Base-by-base conservation (phyloP, 2,329 filamentous ascomycete genomes). In the Colletotrichum sp. region DNA sequence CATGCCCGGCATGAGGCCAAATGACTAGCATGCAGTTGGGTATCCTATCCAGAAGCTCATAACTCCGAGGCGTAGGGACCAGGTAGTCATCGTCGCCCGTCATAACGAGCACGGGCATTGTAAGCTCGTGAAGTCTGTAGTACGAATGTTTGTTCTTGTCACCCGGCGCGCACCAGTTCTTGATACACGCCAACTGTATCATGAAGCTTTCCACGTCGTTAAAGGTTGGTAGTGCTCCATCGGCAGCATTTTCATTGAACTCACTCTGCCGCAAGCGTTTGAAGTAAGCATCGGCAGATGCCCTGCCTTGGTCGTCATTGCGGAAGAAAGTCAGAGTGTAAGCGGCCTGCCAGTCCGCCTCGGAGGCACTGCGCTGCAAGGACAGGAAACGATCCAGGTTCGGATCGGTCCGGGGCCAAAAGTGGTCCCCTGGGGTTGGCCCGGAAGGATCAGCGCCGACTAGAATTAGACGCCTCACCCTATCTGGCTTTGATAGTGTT, bases 71-170 rank as follows among this genome's bases (percentile, higher is more conserved):
- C 2, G 70, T 72, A 8, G 70, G 70, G 15, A 72, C 70, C 8
- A 72, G 34, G 13, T 69, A 68, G 51, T 72, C 70, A 18, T 72
- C 66, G 7, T 72, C 70, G 29, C 70, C 70, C 7, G 64, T 72
- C 70, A 69, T 68, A 18, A 72, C 70, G 5, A 72, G 66, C 27
- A 69, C 70, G 12, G 70, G 70, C 65, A 72, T 72, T 5, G 57
- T 58, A 1, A 72, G 24, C 51, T 72, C 70, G 27, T 31, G 24
- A 7, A 72, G 24, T 8, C 70, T 55, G 15, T 72, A 63, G 31
- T 31, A 72, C 6, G 70, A 69, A 38, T 67, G 63, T 15, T 71
- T 67, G 29, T 47, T 33, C 12, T 15, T 63, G 16, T 57, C 64
- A 16, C 59, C 59, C 18, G 70, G 70, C 8, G 59, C 24, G 15